Evolutionary conservation across 2,329 filamentous ascomycete genomes (phyloP).

Genomic region (Cytospora piceicola): DNA sequence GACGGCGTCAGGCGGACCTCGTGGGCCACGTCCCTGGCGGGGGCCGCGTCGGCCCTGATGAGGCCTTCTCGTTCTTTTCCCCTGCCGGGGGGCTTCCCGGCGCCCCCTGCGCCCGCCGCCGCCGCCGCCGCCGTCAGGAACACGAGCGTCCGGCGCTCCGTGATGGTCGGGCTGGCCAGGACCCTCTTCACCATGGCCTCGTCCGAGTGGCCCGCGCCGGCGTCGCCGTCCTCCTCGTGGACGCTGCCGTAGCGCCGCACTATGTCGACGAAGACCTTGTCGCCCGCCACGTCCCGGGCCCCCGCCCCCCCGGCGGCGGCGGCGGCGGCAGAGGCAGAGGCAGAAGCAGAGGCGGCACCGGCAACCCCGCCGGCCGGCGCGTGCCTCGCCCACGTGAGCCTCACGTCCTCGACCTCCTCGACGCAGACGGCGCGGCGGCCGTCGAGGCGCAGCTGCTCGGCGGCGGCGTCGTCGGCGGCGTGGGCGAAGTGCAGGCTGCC

Average conservation of each 20-base stretch:
- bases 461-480: neutral
- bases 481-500: slow-evolving; percentile 65
- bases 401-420: slow-evolving; percentile 50
- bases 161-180: slow-evolving; percentile 40
- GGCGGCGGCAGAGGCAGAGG: too few relatives aligned
- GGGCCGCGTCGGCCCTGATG: neutral
- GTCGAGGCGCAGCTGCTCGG: slow-evolving; percentile 43
- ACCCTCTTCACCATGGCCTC: slow-evolving; percentile 11
- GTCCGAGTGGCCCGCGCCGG: slow-evolving; percentile 8
- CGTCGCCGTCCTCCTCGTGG: slow-evolving; percentile 32
- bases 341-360: too few relatives aligned
- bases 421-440: slow-evolving; percentile 47
- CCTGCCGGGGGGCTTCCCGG: too few relatives aligned
- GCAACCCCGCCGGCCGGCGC: slow-evolving; percentile 34
- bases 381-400: slow-evolving; percentile 36
- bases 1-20: slow-evolving; percentile 63
- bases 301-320: slow-evolving; percentile 27
- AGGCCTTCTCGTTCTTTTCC: too few relatives aligned
- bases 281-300: slow-evolving; percentile 32
- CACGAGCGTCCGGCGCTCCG: slow-evolving; percentile 55
- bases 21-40: neutral
- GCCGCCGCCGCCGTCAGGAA: slow-evolving; percentile 50
- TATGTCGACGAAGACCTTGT: slow-evolving; percentile 58
- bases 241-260: slow-evolving; percentile 49
- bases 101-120: too few relatives aligned